These are phyloP conservation scores for Eudorina sp. DNA, from an alignment of 139 green algal species.

Conservation along the genomic window DNA sequence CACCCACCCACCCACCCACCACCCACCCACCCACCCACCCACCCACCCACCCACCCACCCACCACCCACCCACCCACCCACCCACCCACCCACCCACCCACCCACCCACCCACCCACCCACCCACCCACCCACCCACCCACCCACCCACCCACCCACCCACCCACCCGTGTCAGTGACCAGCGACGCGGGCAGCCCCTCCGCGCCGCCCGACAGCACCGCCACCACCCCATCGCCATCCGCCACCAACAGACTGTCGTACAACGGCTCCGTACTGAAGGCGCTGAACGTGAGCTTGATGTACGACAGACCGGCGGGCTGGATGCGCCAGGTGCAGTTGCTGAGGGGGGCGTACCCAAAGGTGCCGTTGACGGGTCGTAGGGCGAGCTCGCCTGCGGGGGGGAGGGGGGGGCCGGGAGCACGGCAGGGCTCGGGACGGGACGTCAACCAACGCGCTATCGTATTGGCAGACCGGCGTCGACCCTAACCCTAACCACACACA, in stretches of 20 bases:
- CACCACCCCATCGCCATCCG: constrained; percentile 61
- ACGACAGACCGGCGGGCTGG: constrained; percentile 36
- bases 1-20: too few relatives aligned
- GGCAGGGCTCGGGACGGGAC: too few relatives aligned
- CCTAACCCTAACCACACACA: too few relatives aligned
- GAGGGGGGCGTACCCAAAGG: constrained; percentile 22
- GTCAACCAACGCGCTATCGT: too few relatives aligned
- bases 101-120: too few relatives aligned
- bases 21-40: too few relatives aligned
- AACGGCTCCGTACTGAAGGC: constrained; percentile 47
- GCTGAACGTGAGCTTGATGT: constrained; percentile 50
- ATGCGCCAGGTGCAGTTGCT: constrained; percentile 53
- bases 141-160: too few relatives aligned
- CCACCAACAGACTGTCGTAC: constrained; percentile 53
- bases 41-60: too few relatives aligned
- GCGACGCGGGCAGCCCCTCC: not conserved
- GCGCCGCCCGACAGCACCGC: constrained; percentile 23
- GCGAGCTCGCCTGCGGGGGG: constrained; percentile 10
- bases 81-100: too few relatives aligned
- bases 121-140: too few relatives aligned
- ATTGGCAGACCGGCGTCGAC: too few relatives aligned
- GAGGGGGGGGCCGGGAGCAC: not conserved
- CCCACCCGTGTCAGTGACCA: constrained; percentile 30
- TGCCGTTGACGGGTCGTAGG: not conserved
- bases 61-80: too few relatives aligned